A percentile compares a stretch with the other conserved stretches of the same genome.
These are phyloP conservation scores for Entelexis sorbosivorans DNA, from an alignment of 1,139 yeast genomes.

Conservation along the genomic window DNA sequence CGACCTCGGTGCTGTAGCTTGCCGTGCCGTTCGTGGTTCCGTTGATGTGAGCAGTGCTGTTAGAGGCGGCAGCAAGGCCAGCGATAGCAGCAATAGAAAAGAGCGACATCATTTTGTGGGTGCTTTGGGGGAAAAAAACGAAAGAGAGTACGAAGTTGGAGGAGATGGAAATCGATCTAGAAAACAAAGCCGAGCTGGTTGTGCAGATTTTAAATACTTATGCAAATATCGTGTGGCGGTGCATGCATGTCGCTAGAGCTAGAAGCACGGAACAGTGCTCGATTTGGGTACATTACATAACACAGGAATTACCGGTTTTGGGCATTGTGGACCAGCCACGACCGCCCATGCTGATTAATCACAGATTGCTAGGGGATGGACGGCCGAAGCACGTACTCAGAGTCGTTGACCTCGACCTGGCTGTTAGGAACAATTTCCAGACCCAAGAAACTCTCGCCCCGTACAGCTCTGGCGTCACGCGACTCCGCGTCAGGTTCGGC, in stretches of 20 bases:
- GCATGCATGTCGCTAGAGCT: background rate
- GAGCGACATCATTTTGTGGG: background rate
- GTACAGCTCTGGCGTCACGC: background rate
- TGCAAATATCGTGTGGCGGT: slow-evolving; percentile 3
- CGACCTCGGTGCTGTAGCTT: slow-evolving; percentile 26
- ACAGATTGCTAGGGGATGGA: background rate
- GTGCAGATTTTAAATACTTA: background rate
- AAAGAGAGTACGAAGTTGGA: background rate
- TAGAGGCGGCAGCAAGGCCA: slow-evolving; percentile 9
- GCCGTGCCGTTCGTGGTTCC: slow-evolving; percentile 9
- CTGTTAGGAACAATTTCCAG: slow-evolving; percentile 8
- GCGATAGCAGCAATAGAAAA: slow-evolving; percentile 12
- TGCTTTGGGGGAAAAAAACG: background rate
- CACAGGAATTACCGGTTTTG: background rate
- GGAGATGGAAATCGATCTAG: background rate
- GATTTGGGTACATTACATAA: background rate
- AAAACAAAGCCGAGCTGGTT: background rate
- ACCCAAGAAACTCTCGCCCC: background rate
- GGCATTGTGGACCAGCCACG: background rate
- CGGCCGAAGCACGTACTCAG: background rate
- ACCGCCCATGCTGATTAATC: background rate
- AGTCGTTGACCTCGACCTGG: slow-evolving; percentile 5
- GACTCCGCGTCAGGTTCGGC: background rate
- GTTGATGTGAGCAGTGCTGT: slow-evolving; percentile 3
- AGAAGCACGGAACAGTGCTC: background rate